Evolutionary conservation across 805 yeast genomes (phyloP), one percentile per base, ranked within the genome.

Genomic region (Candida sonorensis): DNA sequence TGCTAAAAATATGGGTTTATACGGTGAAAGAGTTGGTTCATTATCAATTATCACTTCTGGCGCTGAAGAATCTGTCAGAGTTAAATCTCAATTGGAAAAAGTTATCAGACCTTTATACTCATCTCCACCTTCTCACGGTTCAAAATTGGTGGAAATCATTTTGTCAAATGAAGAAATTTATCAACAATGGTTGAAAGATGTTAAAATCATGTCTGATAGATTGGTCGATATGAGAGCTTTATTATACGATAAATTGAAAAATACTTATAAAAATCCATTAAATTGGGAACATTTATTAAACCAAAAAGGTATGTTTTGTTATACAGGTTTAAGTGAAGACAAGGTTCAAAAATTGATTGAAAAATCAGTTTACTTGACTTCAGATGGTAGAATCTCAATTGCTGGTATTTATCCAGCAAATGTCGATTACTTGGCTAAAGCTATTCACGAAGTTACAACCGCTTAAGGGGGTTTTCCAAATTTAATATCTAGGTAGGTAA

Each of bases 301-400:
- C 53, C 97, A 90, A 61, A 81, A 90, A 56, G 98, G 98, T 48
- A 90, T 90, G 97, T 90, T 90, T 63, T 84, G 90, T 50, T 90
- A 72, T 67, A 88, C 97, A 22, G 95, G 96, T 7, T 69, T 90
- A 41, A 55, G 61, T 20, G 65, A 74, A 27, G 75, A 72, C 30
- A 94, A 87, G 62, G 90, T 85, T 30, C 66, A 74, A 37, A 61
- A 67, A 41, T 68, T 90, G 50, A 80, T 82, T 55, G 66, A 71
- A 31, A 77, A 84, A 57, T 76, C 84, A 12, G 80, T 90, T 24
- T 90, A 90, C 58, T 75, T 92, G 48, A 86, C 96, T 18, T 70
- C 76, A 41, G 92, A 87, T 57, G 97, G 97, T 23, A 78, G 98
- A 55, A 76, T 90, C 55, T 81, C 94, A 32, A 76, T 90, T 51